Base-by-base conservation (phyloP, 495 filamentous ascomycete genomes). In the Podospora fimiseda region DNA sequence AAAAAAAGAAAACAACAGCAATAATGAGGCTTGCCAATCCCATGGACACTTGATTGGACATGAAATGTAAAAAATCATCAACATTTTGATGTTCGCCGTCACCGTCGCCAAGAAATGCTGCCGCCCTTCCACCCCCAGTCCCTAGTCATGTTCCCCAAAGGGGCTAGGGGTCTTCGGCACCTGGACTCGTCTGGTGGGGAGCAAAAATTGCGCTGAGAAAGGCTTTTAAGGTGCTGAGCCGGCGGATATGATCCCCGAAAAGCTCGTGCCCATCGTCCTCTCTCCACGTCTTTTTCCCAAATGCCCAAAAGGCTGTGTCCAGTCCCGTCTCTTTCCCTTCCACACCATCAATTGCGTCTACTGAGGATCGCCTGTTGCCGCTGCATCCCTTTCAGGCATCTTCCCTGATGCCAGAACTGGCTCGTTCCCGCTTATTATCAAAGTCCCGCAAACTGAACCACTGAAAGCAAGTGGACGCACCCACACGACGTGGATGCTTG, bases 381-480 rank as follows among this genome's bases (percentile, higher is more conserved):
- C 44, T 47, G 44, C 44, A 27, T 3, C 23, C 24, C 20, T n/a
- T 47, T 47, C 44, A 47, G 44, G 44, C 44, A 47, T 47, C 21
- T 47, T 47, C 44, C 44, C 22, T 47, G 44, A 33, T 23, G 19
- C 21, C 9, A n/a, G 16, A 41, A 4, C 11, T 14, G 21, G 19
- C 44, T 21, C 44, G 44, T 24, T 47, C 23, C 44, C 44, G 44
- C 44, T 47, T 47, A 47, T 6, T 33, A 6, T 6, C 33, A 21
- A 47, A 47, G 44, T 47, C 44, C 44, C 44, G 44, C 44, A 47
- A n/a, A n/a, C n/a, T n/a, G n/a, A n/a, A n/a, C n/a, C n/a, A n/a
- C n/a, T n/a, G n/a, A n/a, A n/a, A n/a, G n/a, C n/a, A n/a, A 20
- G 21, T 47, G 20, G 19, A 27, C 23, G 39, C 16, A 14, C 27